phyloP scores from a whole-genome alignment of 1,284 basidiomycete genomes.

The Ustilago shanxiensis region DNA sequence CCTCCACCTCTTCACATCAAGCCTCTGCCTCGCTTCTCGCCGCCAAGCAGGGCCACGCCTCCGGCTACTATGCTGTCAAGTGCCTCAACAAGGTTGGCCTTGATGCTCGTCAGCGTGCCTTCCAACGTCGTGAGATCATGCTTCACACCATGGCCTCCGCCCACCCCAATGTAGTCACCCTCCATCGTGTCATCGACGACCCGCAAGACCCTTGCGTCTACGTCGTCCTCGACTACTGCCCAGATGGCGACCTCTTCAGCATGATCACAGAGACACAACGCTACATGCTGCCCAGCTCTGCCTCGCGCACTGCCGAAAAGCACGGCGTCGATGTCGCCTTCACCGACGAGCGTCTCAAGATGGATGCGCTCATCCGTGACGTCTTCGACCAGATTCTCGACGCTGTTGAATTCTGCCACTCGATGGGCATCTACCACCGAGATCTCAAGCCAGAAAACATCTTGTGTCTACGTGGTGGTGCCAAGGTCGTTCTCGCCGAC shows the following conservation, averaged over 20 bases:
- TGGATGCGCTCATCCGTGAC: slow-evolving; percentile 64
- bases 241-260: slow-evolving; percentile 91
- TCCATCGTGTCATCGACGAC: slow-evolving; percentile 86
- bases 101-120: slow-evolving; percentile 80
- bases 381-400: slow-evolving; percentile 78
- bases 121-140: slow-evolving; percentile 82
- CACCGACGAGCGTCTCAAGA: slow-evolving; percentile 46
- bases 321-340: slow-evolving; percentile 52
- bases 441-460: slow-evolving; percentile 99
- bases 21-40: slow-evolving; percentile 49
- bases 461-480: slow-evolving; percentile 81
- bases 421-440: slow-evolving; percentile 86
- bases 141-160: slow-evolving; percentile 77
- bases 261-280: slow-evolving; percentile 76
- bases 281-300: slow-evolving; percentile 75
- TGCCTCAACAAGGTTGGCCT: slow-evolving; percentile 77
- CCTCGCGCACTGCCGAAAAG: slow-evolving; percentile 38
- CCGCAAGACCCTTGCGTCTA: slow-evolving; percentile 74
- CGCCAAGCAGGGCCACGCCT: slow-evolving; percentile 53
- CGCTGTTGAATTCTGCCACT: slow-evolving; percentile 86
- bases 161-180: slow-evolving; percentile 86
- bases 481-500: slow-evolving; percentile 89
- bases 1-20: slow-evolving; percentile 46
- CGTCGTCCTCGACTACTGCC: slow-evolving; percentile 78
- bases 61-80: slow-evolving; percentile 83